Evolutionary conservation across 345 rosid genomes (phyloP).

Genomic region (Eucalyptus cladocalyx): DNA sequence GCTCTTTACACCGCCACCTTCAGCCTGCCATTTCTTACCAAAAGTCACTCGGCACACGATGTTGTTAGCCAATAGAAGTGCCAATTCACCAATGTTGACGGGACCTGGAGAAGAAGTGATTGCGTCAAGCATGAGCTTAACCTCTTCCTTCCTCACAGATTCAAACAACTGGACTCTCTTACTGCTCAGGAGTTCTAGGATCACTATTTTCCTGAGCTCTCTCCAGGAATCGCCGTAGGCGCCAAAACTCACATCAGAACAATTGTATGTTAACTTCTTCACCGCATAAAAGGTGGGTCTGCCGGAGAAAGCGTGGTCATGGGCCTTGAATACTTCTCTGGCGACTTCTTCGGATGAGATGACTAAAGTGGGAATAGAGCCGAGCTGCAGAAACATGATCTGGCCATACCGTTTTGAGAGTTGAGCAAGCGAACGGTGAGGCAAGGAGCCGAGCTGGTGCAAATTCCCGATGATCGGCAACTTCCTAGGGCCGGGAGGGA

Average conservation of each 20-base stretch:
- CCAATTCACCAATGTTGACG: constrained; percentile 8
- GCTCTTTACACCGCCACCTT: not conserved
- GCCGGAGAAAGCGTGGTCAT: constrained; percentile 24
- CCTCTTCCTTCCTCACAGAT: constrained; percentile 17
- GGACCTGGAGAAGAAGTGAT: not conserved
- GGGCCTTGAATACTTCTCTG: constrained; percentile 16
- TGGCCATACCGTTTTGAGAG: constrained; percentile 22
- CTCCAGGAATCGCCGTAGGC: constrained; percentile 31
- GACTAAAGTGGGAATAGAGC: constrained; percentile 24
- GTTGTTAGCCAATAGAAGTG: not conserved
- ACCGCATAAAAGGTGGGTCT: constrained; percentile 5
- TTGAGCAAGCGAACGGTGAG: constrained; percentile 11
- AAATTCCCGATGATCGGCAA: constrained; percentile 29
- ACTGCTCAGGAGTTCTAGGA: constrained; percentile 13
- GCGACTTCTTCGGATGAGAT: constrained; percentile 23
- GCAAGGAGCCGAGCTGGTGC: constrained; percentile 14
- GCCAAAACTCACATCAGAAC: constrained; percentile 9
- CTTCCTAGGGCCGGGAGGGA: constrained; percentile 29
- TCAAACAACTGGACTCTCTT: constrained; percentile 27
- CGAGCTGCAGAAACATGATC: constrained; percentile 31
- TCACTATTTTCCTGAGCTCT: constrained; percentile 16
- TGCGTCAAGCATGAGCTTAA: not conserved
- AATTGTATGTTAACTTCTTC: constrained; percentile 3
- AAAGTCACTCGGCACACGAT: constrained; percentile 18
- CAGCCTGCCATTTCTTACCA: constrained; percentile 12